Evolutionary conservation across 345 rosid species (phyloP).

Genomic region (Syzygium grande): DNA sequence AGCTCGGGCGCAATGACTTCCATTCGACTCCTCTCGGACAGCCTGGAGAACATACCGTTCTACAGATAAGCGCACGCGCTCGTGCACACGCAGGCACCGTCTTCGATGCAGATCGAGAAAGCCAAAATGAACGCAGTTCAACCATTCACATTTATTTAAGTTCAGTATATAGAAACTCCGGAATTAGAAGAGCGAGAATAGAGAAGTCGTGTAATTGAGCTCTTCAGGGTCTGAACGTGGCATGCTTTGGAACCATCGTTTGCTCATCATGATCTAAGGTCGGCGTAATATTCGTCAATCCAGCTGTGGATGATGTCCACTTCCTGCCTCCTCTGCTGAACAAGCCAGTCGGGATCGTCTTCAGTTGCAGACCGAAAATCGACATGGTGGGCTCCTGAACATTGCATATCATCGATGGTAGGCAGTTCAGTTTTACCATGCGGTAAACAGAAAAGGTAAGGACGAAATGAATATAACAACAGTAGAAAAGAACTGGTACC

Average conservation of each 20-base stretch:
- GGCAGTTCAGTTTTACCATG: neutral
- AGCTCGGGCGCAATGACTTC: neutral
- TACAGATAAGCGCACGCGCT: neutral
- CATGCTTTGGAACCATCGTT: neutral
- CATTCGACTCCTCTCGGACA: neutral
- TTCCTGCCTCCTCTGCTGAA: slow-evolving; percentile 51
- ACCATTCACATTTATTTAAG: neutral
- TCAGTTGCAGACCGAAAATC: slow-evolving; percentile 49
- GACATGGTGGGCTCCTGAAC: slow-evolving; percentile 63
- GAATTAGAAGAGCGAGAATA: neutral
- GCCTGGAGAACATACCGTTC: neutral
- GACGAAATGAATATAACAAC: neutral
- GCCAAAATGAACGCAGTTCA: neutral
- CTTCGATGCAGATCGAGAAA: neutral
- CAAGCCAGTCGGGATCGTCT: slow-evolving; percentile 60
- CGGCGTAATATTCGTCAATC: slow-evolving; percentile 40
- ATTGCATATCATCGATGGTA: neutral
- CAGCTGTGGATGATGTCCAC: slow-evolving; percentile 47
- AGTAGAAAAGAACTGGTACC: slow-evolving; percentile 14
- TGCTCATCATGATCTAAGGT: slow-evolving; percentile 13
- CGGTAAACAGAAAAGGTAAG: neutral
- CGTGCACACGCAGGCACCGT: neutral
- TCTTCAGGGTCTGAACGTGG: neutral
- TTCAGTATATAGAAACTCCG: neutral
- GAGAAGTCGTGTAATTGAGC: neutral